A percentile compares a stretch with the other conserved stretches of the same genome.
Evolutionary conservation across 1,284 basidiomycete species (phyloP).

Genomic region (Tilletia indica): DNA sequence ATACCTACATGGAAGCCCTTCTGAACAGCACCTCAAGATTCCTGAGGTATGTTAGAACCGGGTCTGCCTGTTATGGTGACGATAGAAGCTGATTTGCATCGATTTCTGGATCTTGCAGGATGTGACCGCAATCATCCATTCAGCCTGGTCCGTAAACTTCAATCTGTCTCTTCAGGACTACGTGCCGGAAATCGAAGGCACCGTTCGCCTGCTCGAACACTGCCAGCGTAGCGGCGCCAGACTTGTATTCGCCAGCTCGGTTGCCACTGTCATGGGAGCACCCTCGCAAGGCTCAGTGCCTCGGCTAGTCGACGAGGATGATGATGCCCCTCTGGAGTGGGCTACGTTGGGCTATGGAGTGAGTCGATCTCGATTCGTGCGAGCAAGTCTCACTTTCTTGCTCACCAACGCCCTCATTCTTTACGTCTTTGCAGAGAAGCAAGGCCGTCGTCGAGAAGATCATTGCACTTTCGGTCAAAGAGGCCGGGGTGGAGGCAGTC

Average conservation of each 20-base stretch:
- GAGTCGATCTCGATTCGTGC: not conserved
- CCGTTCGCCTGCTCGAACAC: not conserved
- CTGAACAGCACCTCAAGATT: not conserved
- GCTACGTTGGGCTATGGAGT: constrained; percentile 1
- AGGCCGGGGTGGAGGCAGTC: not conserved
- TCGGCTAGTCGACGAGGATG: not conserved
- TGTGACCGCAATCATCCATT: constrained; percentile 5
- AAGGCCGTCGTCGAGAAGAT: constrained; percentile 9
- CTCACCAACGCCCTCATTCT: not conserved
- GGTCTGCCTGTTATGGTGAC: too few relatives aligned
- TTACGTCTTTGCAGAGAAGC: not conserved
- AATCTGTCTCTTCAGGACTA: constrained; percentile 5
- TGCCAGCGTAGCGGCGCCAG: not conserved
- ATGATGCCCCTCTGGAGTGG: constrained; percentile 6
- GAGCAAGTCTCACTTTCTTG: not conserved
- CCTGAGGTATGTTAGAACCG: not conserved
- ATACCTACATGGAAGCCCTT: not conserved
- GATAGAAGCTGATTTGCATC: not conserved
- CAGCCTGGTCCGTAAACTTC: constrained; percentile 12
- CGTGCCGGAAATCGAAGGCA: constrained; percentile 8
- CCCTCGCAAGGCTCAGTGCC: not conserved
- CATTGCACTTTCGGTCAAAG: not conserved
- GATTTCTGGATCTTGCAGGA: not conserved
- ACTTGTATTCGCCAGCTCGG: constrained; percentile 7
- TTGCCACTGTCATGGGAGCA: constrained; percentile 2